phyloP scores from a whole-genome alignment of 106 monocot genomes.

The Platanthera guangdongensis region DNA sequence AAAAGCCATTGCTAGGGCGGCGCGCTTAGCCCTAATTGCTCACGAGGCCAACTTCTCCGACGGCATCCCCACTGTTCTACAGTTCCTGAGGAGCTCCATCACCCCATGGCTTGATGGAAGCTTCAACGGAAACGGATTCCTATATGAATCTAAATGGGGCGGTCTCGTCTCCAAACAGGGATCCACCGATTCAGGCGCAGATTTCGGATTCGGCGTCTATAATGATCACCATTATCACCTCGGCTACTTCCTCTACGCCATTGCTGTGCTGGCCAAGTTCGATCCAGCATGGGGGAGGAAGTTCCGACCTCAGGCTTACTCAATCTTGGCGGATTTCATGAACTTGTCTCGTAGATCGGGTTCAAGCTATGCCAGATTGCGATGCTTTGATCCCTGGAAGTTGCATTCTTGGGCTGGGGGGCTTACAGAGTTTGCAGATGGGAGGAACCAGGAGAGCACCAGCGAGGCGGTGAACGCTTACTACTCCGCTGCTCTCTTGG shows the following conservation, averaged over 20 bases:
- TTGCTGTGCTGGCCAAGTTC: conserved; percentile 71
- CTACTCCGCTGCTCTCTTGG: conserved; percentile 78
- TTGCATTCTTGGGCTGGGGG: conserved; percentile 95
- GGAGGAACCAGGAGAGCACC: conserved; percentile 93
- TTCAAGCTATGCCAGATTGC: conserved; percentile 43
- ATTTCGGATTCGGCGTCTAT: conserved; percentile 84
- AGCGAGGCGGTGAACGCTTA: conserved; percentile 92
- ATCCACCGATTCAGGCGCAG: conserved; percentile 57
- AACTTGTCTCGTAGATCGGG: conserved; percentile 28
- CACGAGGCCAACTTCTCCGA: conserved; percentile 62
- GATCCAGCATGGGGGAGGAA: conserved; percentile 77
- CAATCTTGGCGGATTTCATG: conserved; percentile 78
- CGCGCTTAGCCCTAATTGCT: conserved; percentile 65
- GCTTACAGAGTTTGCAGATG: conserved; percentile 76
- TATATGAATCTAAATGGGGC: conserved; percentile 80
- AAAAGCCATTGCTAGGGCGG: conserved; percentile 77
- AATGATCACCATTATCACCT: conserved; percentile 93
- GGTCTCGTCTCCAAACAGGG: conserved; percentile 79
- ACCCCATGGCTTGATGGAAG: conserved; percentile 86
- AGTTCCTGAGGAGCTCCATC: conserved; percentile 40
- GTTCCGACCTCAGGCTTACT: conserved; percentile 60
- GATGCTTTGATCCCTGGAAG: conserved; percentile 88
- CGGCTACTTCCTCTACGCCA: conserved; percentile 81
- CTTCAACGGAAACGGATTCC: conserved; percentile 71
- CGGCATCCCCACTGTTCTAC: conserved; percentile 41